These are phyloP conservation scores for Chaetomium globosum DNA, from an alignment of 2,329 filamentous ascomycete species.

Conservation along the genomic window DNA sequence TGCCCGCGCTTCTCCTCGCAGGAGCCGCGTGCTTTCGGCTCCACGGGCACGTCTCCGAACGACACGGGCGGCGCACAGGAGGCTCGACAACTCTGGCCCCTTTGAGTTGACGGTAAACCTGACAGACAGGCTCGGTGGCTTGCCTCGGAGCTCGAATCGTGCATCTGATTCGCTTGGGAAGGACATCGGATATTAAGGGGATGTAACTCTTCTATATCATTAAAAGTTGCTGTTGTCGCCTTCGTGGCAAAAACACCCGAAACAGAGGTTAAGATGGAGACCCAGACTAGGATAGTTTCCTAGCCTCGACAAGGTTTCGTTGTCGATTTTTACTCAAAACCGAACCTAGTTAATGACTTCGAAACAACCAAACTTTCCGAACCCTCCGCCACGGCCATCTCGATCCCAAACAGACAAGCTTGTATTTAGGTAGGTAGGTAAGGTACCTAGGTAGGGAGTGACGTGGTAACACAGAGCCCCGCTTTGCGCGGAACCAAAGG, in stretches of 20 bases:
- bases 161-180: too few species aligned
- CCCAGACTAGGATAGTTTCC: background rate
- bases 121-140: too few species aligned
- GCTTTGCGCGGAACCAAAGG: background rate
- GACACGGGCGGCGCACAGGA: too few species aligned
- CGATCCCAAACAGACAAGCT: background rate
- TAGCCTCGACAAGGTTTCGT: background rate
- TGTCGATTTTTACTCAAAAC: background rate
- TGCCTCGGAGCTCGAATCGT: too few species aligned
- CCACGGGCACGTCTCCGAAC: slow-evolving; percentile 14
- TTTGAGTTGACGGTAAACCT: too few species aligned
- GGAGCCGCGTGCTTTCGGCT: slow-evolving; percentile 22
- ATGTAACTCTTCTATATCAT: too few species aligned
- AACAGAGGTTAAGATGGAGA: background rate
- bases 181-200: too few species aligned
- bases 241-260: background rate
- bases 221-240: too few species aligned
- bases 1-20: slow-evolving; percentile 4
- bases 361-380: background rate
- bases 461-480: background rate
- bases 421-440: too few species aligned
- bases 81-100: background rate
- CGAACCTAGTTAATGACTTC: background rate
- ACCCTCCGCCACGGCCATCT: background rate
- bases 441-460: too few species aligned